Percentiles rank a stretch among this genome's conserved stretches.
These are phyloP conservation scores for Gloeopeniophorella convolvens DNA, from an alignment of 768 basidiomycete genomes.

Conservation along the genomic window DNA sequence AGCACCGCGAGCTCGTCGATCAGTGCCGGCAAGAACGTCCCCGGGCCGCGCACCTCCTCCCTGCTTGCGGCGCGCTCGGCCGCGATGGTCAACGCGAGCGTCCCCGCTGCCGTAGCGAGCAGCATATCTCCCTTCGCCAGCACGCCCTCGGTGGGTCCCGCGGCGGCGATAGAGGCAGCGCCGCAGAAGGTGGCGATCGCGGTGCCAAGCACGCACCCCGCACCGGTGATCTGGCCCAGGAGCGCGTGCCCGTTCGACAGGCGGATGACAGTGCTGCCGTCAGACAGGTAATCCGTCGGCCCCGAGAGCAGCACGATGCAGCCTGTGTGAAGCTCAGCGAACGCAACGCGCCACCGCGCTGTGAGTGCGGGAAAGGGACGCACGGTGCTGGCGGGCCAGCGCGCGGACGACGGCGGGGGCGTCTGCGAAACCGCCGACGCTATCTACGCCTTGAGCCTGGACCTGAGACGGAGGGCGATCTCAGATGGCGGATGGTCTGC, in stretches of 20 bases:
- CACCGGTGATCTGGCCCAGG: conserved; percentile 80
- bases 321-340: conserved; percentile 36
- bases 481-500: not conserved
- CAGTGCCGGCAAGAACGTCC: conserved; percentile 57
- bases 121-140: conserved; percentile 77
- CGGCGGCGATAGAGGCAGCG: conserved; percentile 44
- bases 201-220: conserved; percentile 80
- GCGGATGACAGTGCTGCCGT: conserved; percentile 63
- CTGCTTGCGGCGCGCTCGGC: conserved; percentile 50
- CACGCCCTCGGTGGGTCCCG: conserved; percentile 28
- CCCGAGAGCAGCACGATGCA: conserved; percentile 82
- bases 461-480: conserved; percentile 38
- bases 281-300: conserved; percentile 73
- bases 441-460: conserved; percentile 78
- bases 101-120: conserved; percentile 69
- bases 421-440: conserved; percentile 75
- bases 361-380: conserved; percentile 23
- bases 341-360: not conserved
- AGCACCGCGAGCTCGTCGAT: conserved; percentile 54
- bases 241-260: conserved; percentile 68
- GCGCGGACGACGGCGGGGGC: conserved; percentile 61
- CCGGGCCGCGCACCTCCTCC: conserved; percentile 50
- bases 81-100: conserved; percentile 53
- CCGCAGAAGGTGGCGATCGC: conserved; percentile 78
- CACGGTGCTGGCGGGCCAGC: conserved; percentile 71